These are phyloP conservation scores for Linum tenue DNA, from an alignment of 345 rosid genomes.

Conservation along the genomic window DNA sequence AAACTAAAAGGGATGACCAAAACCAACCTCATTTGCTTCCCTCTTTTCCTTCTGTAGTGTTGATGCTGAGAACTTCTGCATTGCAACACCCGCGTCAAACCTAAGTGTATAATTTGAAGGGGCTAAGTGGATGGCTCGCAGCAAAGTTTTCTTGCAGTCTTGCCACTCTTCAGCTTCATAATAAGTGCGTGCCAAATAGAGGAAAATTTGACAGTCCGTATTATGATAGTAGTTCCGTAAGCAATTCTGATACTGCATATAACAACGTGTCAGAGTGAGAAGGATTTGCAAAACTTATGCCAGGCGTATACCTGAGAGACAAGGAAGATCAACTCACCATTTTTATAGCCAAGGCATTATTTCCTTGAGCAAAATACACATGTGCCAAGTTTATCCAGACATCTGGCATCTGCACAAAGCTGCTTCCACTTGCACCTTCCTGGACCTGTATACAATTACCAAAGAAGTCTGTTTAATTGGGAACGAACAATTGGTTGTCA, in stretches of 20 bases:
- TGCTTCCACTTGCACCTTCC: slow-evolving; percentile 98
- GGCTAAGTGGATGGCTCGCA: slow-evolving; percentile 87
- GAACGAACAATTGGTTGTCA: neutral
- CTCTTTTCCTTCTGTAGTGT: slow-evolving; percentile 87
- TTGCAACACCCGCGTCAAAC: slow-evolving; percentile 95
- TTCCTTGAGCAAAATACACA: slow-evolving; percentile 94
- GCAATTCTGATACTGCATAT: slow-evolving; percentile 92
- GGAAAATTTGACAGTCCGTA: slow-evolving; percentile 88
- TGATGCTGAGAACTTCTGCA: slow-evolving; percentile 96
- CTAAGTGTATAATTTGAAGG: slow-evolving; percentile 89
- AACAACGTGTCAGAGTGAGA: slow-evolving; percentile 3
- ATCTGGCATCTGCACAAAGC: slow-evolving; percentile 93
- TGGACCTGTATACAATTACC: slow-evolving; percentile 53
- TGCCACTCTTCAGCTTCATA: slow-evolving; percentile 99
- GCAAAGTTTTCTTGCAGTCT: slow-evolving; percentile 91
- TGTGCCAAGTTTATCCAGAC: slow-evolving; percentile 98
- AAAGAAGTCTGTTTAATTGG: slow-evolving; percentile 5
- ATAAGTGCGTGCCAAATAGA: slow-evolving; percentile 88
- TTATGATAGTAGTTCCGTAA: slow-evolving; percentile 79
- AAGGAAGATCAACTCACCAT: slow-evolving; percentile 50
- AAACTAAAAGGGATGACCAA: neutral
- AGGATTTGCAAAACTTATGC: neutral
- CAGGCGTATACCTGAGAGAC: neutral
- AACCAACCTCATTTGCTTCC: slow-evolving; percentile 72
- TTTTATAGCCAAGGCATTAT: slow-evolving; percentile 87